These are phyloP conservation scores for Globisporangium canariense DNA, from an alignment of 352 stramenopile species.

Conservation along the genomic window DNA sequence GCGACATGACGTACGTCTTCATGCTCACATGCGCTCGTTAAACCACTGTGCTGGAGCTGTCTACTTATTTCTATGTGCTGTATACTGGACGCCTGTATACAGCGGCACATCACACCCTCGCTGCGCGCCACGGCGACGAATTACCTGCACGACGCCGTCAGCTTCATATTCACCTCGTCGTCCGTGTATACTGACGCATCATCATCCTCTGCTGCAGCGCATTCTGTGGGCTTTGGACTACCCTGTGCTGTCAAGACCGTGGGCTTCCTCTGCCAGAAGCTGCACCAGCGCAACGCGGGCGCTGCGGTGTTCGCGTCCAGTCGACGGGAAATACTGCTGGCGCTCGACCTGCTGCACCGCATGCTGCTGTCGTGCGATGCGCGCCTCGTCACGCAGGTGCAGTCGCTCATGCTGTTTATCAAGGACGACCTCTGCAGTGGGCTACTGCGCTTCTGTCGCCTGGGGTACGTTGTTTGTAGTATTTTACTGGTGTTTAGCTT, in stretches of 20 bases:
- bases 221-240: conserved; percentile 45
- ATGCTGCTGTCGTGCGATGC: conserved; percentile 54
- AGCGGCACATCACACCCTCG: conserved; percentile 60
- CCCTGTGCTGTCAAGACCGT: conserved; percentile 78
- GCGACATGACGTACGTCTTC: conserved; percentile 50
- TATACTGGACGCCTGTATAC: not conserved
- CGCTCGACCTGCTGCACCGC: conserved; percentile 60
- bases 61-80: conserved; percentile 1
- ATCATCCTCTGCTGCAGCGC: conserved; percentile 9
- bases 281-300: conserved; percentile 43
- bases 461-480: conserved; percentile 37
- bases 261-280: conserved; percentile 80
- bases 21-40: not conserved
- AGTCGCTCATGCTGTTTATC: conserved; percentile 77
- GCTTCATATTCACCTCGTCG: conserved; percentile 58
- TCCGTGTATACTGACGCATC: conserved; percentile 42
- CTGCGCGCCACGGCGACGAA: conserved; percentile 63
- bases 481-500: not conserved
- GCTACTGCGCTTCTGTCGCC: conserved; percentile 64
- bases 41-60: not conserved
- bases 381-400: conserved; percentile 40
- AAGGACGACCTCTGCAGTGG: conserved; percentile 82
- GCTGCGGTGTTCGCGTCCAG: conserved; percentile 16
- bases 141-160: conserved; percentile 58
- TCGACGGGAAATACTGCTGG: conserved; percentile 65